Evolutionary conservation across 2,329 filamentous ascomycete species (phyloP), one percentile per base, ranked within the genome.

Genomic region (Fusarium algeriense): DNA sequence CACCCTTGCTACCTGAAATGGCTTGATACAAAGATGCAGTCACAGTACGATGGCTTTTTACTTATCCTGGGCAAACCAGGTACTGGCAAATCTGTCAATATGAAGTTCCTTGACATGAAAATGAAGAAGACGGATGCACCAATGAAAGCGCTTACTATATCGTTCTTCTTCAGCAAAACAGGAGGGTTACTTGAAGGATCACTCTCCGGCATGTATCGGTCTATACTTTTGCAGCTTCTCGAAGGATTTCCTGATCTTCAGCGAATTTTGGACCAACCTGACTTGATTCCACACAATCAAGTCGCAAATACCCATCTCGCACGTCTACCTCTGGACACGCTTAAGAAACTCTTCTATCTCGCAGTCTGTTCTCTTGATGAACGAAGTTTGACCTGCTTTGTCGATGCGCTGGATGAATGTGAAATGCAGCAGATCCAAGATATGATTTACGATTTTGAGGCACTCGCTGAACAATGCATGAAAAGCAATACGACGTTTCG

Each of bases 141-240:
- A 15, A 4, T 15, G 12, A 1, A 0, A 10, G 2, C 4, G 0
- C 1, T 77, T 0, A 71, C 83, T 1, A 60, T 84, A 1, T 84
- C 81, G 0, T 87, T 87, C 74, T 88, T 87, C 74, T 88, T 88
- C 78, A 84, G 87, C 48, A 85, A 85, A 0, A 75, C 84, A 41
- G 86, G 86, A 0, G 76, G 78, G 0, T 9, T 74, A 3, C 72
- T 86, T 3, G 84, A 89, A 57, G 85, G 79, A 57, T 82, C 85
- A 0, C 78, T 80, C 0, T 32, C 77, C 0, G 87, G 88, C 1
- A 81, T 89, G 75, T 88, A 87, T 69, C 82, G 86, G 5, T 85
- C 85, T 0, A 65, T 89, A 4, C 61, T 89, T 0, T 67, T 78
- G 3, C 85, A 89, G 52, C 75, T 89, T 0, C 74, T 89, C 0